Evolutionary conservation across 768 basidiomycete genomes (phyloP).

Genomic region (Cyathus striatus): DNA sequence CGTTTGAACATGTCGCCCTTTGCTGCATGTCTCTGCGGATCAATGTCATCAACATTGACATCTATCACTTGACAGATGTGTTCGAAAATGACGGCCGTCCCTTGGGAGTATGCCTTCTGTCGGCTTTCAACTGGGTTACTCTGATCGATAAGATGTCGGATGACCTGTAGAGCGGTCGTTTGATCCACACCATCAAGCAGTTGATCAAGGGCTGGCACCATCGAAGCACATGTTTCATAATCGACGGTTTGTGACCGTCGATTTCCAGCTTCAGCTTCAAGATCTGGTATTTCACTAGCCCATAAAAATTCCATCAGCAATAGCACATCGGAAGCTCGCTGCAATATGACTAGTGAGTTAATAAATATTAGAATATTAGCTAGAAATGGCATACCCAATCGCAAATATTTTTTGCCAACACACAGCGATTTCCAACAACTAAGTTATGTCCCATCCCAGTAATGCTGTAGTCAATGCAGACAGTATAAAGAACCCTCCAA

Average conservation of each 20-base stretch:
- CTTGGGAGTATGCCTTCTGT: constrained; percentile 7
- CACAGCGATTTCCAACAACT: constrained; percentile 17
- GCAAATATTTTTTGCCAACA: constrained; percentile 14
- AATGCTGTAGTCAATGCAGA: constrained; percentile 16
- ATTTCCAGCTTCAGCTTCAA: background rate
- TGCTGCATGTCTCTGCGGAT: constrained; percentile 1
- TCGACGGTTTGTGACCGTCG: background rate
- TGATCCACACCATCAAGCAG: background rate
- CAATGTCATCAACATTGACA: constrained; percentile 5
- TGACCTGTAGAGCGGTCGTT: background rate
- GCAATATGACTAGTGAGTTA: background rate
- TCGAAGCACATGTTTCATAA: background rate
- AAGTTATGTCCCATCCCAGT: constrained; percentile 1
- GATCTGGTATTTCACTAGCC: background rate
- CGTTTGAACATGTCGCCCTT: constrained; percentile 8
- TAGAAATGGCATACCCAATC: constrained; percentile 13
- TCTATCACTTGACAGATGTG: constrained; percentile 7
- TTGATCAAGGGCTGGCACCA: background rate
- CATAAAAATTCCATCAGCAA: background rate
- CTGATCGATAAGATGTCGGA: constrained; percentile 4
- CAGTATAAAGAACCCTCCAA: constrained; percentile 14
- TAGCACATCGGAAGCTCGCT: constrained; percentile 1
- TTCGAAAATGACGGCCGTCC: constrained; percentile 4
- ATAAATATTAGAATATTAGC: background rate
- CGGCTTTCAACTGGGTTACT: background rate